Evolutionary conservation across 73 alveolate species (phyloP).

Genomic region (Paramecium tetraurelia): DNA sequence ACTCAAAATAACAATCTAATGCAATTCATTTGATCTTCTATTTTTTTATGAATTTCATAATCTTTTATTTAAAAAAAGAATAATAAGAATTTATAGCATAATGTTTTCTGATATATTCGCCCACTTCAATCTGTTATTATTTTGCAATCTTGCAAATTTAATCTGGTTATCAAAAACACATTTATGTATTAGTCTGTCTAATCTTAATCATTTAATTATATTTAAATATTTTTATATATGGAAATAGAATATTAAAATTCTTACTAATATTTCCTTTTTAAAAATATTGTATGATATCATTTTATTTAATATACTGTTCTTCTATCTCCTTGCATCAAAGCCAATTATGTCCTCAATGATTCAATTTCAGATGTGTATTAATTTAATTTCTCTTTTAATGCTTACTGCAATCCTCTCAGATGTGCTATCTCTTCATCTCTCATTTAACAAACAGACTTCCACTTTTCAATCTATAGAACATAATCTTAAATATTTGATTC

Average conservation of each 20-base stretch:
- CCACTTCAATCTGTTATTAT: not conserved
- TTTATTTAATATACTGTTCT: not conserved
- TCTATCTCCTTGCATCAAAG: constrained; percentile 11
- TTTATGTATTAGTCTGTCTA: not conserved
- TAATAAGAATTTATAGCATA: too few species aligned
- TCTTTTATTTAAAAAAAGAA: too few species aligned
- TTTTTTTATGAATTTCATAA: too few species aligned
- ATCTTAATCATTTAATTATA: not conserved
- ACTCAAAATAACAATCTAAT: too few species aligned
- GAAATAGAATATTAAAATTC: not conserved
- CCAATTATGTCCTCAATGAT: constrained; percentile 12
- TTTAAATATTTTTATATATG: not conserved
- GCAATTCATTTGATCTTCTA: too few species aligned
- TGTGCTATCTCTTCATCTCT: constrained; percentile 26
- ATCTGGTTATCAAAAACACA: not conserved
- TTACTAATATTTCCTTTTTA: not conserved
- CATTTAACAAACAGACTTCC: not conserved
- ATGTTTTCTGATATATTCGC: not conserved
- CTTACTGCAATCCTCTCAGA: not conserved
- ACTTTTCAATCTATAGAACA: not conserved
- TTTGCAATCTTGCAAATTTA: not conserved
- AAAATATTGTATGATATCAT: not conserved
- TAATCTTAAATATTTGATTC: not conserved
- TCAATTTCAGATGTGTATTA: constrained; percentile 31
- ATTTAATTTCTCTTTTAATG: constrained; percentile 23